Base-by-base conservation (phyloP, 495 filamentous ascomycete species). In the Lindgomyces ingoldianus region DNA sequence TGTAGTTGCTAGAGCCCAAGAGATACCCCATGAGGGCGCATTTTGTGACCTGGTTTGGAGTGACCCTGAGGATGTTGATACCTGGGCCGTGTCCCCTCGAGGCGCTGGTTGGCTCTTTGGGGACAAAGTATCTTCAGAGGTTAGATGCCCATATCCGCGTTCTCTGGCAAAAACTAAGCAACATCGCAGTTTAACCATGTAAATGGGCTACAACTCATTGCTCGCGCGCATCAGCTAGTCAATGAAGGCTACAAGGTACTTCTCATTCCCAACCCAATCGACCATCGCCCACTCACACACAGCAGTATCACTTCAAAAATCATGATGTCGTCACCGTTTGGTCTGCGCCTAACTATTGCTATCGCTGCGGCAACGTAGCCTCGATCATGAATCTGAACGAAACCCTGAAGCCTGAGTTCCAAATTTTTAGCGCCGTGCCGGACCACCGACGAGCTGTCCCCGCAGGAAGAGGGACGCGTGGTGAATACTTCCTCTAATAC, bases 41-140 rank as follows among this genome's bases (percentile, higher is more conserved):
- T 98, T 98, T 75, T 98, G 94, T 72, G 94, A 98, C 76, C 80
- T 98, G 51, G 94, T 98, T 6, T 98, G 94, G 94, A 95, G 91
- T 64, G 94, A 98, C 75, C 94, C 94, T 0, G 94, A 98, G 70
- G 94, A 98, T 71, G 91, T 98, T 56, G 94, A 96, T 65, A 98
- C 94, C 1, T 98, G 94, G 94, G 93, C 94, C 45, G 89, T 98
- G 48, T 94, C 89, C 65, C 94, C 94, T 0, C 81, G 94, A 74
- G 94, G 94, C 60, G 94, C 94, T 44, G 94, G 94, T 10, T 98
- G 94, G 94, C 80, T 98, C 4, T 98, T 98, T 73, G 94, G 94
- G 19, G 91, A 97, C 70, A 96, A 97, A 77, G 93, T 98, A 4
- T 90, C 92, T 2, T 93, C 89, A n/a, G 94, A 98, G 69, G 76